Conservation (phyloP, 2,329 filamentous ascomycete genomes). For the Beauveria rudraprayagi region DNA sequence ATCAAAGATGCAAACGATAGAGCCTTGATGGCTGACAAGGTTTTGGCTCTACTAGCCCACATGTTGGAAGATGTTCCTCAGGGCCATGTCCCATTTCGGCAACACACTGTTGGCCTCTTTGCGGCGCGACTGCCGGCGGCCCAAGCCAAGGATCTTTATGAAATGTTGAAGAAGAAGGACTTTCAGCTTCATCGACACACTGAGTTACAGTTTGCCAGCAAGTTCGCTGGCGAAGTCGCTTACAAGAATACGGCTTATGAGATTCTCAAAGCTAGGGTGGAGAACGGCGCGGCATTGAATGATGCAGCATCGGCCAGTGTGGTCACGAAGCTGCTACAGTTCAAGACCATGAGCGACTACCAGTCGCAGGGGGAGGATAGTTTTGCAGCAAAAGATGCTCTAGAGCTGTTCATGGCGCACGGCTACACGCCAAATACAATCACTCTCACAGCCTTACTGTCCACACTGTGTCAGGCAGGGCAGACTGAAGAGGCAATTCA, state of each 20-base stretch:
- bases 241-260: slow-evolving; percentile 37
- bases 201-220: slow-evolving; percentile 38
- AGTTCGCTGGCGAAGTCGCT: slow-evolving; percentile 30
- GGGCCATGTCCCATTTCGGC: slow-evolving; percentile 28
- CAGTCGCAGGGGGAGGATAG: slow-evolving; percentile 13
- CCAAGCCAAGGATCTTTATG: slow-evolving; percentile 28
- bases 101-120: slow-evolving; percentile 29
- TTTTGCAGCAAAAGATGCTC: slow-evolving; percentile 24
- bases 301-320: slow-evolving; percentile 40
- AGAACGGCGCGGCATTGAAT: slow-evolving; percentile 36
- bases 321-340: slow-evolving; percentile 51
- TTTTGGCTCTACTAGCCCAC: slow-evolving; percentile 22
- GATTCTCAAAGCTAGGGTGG: slow-evolving; percentile 30
- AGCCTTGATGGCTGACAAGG: slow-evolving; percentile 20
- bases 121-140: slow-evolving; percentile 22
- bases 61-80: slow-evolving; percentile 22
- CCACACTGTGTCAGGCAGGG: slow-evolving; percentile 55
- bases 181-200: slow-evolving; percentile 34
- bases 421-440: slow-evolving; percentile 56
- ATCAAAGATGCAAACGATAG: slow-evolving; percentile 17
- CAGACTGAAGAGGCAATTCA: slow-evolving; percentile 28
- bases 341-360: slow-evolving; percentile 18
- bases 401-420: slow-evolving; percentile 42
- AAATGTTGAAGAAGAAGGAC: slow-evolving; percentile 21
- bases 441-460: slow-evolving; percentile 59